Base-by-base conservation (phyloP, 2,329 filamentous ascomycete genomes). In the Sporothrix humicola region DNA sequence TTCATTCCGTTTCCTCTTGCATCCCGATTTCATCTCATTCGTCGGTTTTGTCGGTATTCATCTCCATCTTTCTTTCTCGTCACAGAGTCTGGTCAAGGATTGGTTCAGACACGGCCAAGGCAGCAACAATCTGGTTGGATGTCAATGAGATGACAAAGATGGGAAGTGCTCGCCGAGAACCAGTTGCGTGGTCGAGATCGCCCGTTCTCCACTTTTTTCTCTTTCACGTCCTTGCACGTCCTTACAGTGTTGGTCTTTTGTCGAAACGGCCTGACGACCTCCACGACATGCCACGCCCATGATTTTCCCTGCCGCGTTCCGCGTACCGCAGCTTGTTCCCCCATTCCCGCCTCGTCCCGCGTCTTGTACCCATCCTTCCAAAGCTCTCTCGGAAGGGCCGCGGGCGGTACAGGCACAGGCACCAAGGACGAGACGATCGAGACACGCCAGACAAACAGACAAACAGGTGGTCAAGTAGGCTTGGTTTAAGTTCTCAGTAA, bases 41-140 rank as follows among this genome's bases (percentile, higher is more conserved):
- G 48, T 20, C 17, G 8, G 13, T 37, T 37, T 37, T 37, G 31
- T 7, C 31, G 7, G 31, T 37, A 31, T 26, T 9, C 37, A 3
- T 68, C 65, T 50, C 23, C 42, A 23, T 46, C n/a, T 46, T 13
- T 6, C 20, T 12, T 31, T 66, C 23, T 37, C 65, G n/a, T 68
- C 65, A 68, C 65, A 46, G 31, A 31, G 65, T 26, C 52, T 46
- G 42, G 42, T 15, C 48, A 56, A 44, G 52, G 69, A 73, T 73
- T 70, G 72, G 74, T 20, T 50, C 59, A 73, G 63, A 72, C 54
- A 23, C 23, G 48, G 72, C 74, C 74, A 75, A 75, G 74, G 48
- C 63, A 75, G 69, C 72, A 73, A 58, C 17, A 54, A 42, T 37
- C 31, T 37, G 31, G 31, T 37, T 37, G 31, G 31, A 37, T 7